phyloP scores from a whole-genome alignment of 2,329 filamentous ascomycete species.

The Fusarium nisikadoi region DNA sequence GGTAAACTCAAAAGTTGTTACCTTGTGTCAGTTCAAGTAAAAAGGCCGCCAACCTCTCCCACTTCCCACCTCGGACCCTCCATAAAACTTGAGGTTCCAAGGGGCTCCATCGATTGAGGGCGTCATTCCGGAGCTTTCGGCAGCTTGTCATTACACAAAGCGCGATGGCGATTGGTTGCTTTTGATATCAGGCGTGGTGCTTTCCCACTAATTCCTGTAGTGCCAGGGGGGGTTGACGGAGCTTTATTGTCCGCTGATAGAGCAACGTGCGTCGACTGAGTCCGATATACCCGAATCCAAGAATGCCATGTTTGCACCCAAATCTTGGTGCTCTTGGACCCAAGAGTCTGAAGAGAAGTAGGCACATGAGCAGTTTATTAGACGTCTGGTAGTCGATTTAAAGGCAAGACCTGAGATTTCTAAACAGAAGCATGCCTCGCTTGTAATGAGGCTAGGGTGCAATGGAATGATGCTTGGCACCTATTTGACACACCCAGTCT shows the following conservation, averaged over 20 bases:
- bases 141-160: constrained; percentile 29
- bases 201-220: constrained; percentile 14
- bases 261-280: constrained; percentile 16
- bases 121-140: constrained; percentile 38
- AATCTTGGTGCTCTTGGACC: not conserved
- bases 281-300: constrained; percentile 26
- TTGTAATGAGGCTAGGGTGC: not conserved
- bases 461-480: not conserved
- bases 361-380: not conserved
- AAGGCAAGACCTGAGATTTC: rapidly evolving
- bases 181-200: not conserved
- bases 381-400: not conserved
- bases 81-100: constrained; percentile 6
- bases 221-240: constrained; percentile 8
- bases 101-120: constrained; percentile 17
- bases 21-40: constrained; percentile 13
- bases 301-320: constrained; percentile 14
- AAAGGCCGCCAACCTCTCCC: constrained; percentile 2
- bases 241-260: constrained; percentile 33
- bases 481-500: not conserved
- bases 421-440: not conserved
- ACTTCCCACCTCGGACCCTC: not conserved
- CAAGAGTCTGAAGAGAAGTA: not conserved
- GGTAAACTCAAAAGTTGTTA: constrained; percentile 15
- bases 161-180: constrained; percentile 11